Evolutionary conservation across 371 early-diverging fungal species (phyloP).

Genomic region (Saksenaea vasiformis): DNA sequence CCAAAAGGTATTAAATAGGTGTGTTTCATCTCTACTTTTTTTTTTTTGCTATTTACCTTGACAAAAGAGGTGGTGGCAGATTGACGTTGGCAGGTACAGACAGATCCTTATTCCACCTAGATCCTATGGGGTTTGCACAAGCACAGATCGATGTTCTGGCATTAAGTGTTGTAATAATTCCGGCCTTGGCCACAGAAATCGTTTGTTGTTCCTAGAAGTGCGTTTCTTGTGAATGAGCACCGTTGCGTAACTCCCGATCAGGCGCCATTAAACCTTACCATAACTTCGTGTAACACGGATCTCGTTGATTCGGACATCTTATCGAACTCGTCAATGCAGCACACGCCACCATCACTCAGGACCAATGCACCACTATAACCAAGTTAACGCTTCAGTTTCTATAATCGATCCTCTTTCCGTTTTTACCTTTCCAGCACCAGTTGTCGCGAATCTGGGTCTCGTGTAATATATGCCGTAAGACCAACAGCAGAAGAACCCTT

Average conservation of each 20-base stretch:
- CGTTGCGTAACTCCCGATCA: neutral
- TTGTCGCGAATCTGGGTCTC: conserved; percentile 97
- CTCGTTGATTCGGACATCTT: conserved; percentile 98
- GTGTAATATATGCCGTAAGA: conserved; percentile 98
- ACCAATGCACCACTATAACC: conserved; percentile 94
- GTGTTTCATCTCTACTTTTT: too few species aligned
- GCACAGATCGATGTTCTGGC: conserved; percentile 99
- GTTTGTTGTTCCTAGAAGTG: conserved; percentile 96
- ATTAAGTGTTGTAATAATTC: conserved; percentile 99
- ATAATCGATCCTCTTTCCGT: neutral
- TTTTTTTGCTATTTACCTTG: conserved; percentile 57
- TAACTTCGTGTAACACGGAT: conserved; percentile 98
- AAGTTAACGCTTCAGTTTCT: neutral
- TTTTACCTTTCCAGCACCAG: conserved; percentile 91
- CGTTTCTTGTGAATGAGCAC: neutral
- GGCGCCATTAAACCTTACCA: conserved; percentile 61
- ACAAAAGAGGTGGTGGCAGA: conserved; percentile 94
- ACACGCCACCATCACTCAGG: conserved; percentile 97
- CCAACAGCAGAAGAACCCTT: conserved; percentile 99
- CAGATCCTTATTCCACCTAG: conserved; percentile 88
- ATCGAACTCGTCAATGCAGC: conserved; percentile 99
- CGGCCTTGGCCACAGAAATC: conserved; percentile 99
- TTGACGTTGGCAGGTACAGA: conserved; percentile 96
- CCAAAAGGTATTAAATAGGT: conserved; percentile 8
- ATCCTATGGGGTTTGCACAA: conserved; percentile 97